Conservation (phyloP, 1,284 basidiomycete genomes). For the Fomitiporia mediterranea region DNA sequence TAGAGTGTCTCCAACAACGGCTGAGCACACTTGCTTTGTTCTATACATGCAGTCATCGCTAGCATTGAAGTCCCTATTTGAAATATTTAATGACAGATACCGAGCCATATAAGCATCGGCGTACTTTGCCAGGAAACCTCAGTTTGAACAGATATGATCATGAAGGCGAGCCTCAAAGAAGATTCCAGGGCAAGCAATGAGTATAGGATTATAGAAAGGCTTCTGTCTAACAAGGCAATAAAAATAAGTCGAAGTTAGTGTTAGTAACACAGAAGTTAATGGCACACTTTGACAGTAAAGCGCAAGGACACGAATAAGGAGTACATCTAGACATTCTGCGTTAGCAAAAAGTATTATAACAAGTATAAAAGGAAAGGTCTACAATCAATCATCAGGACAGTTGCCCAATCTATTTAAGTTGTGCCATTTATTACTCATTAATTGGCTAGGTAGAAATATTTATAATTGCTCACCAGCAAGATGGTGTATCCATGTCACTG, state of each 20-base stretch:
- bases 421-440: not conserved
- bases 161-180: not conserved
- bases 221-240: not conserved
- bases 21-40: not conserved
- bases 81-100: not conserved
- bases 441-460: not conserved
- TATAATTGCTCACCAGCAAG: not conserved
- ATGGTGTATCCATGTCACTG: not conserved
- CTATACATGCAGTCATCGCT: not conserved
- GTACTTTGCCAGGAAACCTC: not conserved
- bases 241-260: not conserved
- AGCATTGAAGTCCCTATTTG: no score
- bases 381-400: not conserved
- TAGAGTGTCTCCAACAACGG: not conserved
- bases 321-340: not conserved
- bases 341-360: not conserved
- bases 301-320: not conserved
- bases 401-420: conserved; percentile 2
- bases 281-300: not conserved
- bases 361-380: not conserved
- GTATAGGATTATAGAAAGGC: not conserved
- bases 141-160: not conserved
- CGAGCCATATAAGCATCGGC: not conserved
- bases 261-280: not conserved
- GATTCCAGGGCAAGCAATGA: not conserved